Evolutionary conservation across 306 rosid genomes (phyloP).

Genomic region (Vicia villosa): DNA sequence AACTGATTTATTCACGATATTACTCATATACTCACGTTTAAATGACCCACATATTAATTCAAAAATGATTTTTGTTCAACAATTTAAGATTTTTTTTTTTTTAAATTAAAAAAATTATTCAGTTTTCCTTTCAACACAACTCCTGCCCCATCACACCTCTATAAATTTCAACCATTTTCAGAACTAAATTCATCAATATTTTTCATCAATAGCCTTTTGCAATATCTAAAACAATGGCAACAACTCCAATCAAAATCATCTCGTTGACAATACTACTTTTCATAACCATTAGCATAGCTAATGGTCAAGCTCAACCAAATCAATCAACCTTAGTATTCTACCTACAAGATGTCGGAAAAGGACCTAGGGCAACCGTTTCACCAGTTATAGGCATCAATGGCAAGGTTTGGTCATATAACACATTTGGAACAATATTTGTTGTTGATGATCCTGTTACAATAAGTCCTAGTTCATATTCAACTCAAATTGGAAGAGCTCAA

Average conservation of each 20-base stretch:
- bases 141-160: background rate
- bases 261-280: slow-evolving; percentile 11
- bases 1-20: background rate
- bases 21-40: slow-evolving; percentile 25
- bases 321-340: slow-evolving; percentile 39
- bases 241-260: slow-evolving; percentile 19
- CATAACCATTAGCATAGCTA: background rate
- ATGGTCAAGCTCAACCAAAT: background rate
- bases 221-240: slow-evolving; percentile 26
- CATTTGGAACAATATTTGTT: slow-evolving; percentile 44
- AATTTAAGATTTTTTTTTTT: too few relatives aligned
- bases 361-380: slow-evolving; percentile 35
- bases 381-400: slow-evolving; percentile 34
- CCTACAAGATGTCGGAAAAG: slow-evolving; percentile 41
- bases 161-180: slow-evolving; percentile 29
- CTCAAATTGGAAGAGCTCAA: slow-evolving; percentile 41
- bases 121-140: background rate
- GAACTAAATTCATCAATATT: slow-evolving; percentile 2
- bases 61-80: background rate
- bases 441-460: slow-evolving; percentile 39
- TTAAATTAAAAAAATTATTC: background rate
- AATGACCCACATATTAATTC: background rate
- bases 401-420: slow-evolving; percentile 34
- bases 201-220: background rate
- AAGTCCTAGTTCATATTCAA: background rate